phyloP scores from a whole-genome alignment of 179 eudicot genomes.

The Heliamphora pulchella region DNA sequence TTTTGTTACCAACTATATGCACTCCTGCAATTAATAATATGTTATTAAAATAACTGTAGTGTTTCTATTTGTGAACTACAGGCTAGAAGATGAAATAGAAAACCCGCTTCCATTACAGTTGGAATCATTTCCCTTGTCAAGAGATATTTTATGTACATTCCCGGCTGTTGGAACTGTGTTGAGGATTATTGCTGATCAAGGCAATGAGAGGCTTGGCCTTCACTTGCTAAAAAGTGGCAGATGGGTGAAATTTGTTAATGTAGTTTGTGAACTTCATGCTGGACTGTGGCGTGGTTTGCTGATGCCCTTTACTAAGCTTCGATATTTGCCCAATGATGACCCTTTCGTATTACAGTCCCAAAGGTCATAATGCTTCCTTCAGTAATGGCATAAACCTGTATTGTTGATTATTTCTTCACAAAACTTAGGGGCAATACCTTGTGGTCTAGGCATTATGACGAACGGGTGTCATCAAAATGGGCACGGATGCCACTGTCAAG shows the following conservation, averaged over 20 bases:
- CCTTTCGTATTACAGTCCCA: constrained; percentile 32
- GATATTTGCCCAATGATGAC: constrained; percentile 54
- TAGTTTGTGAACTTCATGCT: constrained; percentile 34
- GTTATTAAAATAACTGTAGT: constrained; percentile 2
- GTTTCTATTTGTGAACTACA: constrained; percentile 29
- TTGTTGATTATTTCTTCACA: neutral
- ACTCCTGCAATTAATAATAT: neutral
- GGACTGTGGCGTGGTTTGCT: constrained; percentile 72
- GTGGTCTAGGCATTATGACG: constrained; percentile 39
- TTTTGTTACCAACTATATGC: neutral
- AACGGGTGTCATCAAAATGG: constrained; percentile 44
- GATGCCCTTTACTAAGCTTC: constrained; percentile 49
- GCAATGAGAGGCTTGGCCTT: constrained; percentile 42
- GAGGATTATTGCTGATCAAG: constrained; percentile 43
- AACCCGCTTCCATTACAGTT: constrained; percentile 52
- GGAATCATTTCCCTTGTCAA: constrained; percentile 50
- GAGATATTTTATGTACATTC: constrained; percentile 52
- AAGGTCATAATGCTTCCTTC: constrained; percentile 33
- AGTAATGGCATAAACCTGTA: neutral
- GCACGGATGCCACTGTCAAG: constrained; percentile 64
- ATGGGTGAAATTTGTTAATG: constrained; percentile 61
- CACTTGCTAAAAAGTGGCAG: constrained; percentile 43
- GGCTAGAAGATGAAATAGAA: constrained; percentile 55
- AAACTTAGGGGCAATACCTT: neutral
- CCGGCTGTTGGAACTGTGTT: constrained; percentile 74